These are phyloP conservation scores for Strombidium stylifer DNA, from an alignment of 73 alveolate genomes.

Conservation along the genomic window DNA sequence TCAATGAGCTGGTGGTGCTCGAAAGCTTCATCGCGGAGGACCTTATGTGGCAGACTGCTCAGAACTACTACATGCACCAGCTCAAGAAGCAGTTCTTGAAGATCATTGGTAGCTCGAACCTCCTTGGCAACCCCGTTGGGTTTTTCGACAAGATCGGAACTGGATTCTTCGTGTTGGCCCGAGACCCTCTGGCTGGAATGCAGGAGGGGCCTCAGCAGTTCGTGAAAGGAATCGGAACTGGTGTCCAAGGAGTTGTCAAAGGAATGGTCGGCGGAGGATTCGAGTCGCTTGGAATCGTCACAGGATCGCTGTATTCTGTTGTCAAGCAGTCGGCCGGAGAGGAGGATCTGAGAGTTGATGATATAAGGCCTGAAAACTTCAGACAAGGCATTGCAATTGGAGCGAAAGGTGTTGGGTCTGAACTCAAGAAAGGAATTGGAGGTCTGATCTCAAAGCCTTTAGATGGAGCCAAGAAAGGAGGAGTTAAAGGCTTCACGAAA, in stretches of 20 bases:
- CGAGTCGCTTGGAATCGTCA: slow-evolving; percentile 78
- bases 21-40: slow-evolving; percentile 45
- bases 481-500: slow-evolving; percentile 81
- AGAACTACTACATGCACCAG: slow-evolving; percentile 66
- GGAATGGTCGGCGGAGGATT: slow-evolving; percentile 78
- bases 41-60: background rate
- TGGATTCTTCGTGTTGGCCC: slow-evolving; percentile 88
- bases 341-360: slow-evolving; percentile 60
- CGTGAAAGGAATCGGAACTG: slow-evolving; percentile 92
- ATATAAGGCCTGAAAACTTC: slow-evolving; percentile 76
- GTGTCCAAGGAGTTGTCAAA: slow-evolving; percentile 73
- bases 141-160: slow-evolving; percentile 87
- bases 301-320: slow-evolving; percentile 85
- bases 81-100: slow-evolving; percentile 79
- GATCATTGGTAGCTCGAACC: slow-evolving; percentile 81
- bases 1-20: slow-evolving; percentile 45
- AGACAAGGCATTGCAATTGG: slow-evolving; percentile 79
- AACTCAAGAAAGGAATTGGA: slow-evolving; percentile 78
- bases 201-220: slow-evolving; percentile 87
- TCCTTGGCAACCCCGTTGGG: slow-evolving; percentile 91
- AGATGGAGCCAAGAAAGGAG: slow-evolving; percentile 74
- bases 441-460: slow-evolving; percentile 83
- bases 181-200: slow-evolving; percentile 91
- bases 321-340: slow-evolving; percentile 80
- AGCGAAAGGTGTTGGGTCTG: slow-evolving; percentile 80